These are phyloP conservation scores for Porpolomopsis calyptriformis DNA, from an alignment of 768 basidiomycete genomes.

Conservation along the genomic window DNA sequence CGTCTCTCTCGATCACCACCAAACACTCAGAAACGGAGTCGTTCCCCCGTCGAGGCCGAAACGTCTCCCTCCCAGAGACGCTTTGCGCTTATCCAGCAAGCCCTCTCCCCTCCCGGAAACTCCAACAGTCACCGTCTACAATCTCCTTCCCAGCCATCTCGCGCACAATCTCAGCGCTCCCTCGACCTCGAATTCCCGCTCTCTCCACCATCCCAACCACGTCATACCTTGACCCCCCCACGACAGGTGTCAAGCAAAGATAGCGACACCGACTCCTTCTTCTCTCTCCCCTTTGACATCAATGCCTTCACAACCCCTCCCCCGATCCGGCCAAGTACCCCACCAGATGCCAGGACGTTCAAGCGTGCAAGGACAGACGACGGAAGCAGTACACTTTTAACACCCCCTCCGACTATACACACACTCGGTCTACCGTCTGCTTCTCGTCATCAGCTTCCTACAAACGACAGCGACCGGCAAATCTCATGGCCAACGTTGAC, in stretches of 20 bases:
- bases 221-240: too few relatives aligned
- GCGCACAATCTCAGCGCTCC: neutral
- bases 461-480: too few relatives aligned
- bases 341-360: neutral
- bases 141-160: neutral
- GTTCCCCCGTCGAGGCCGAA: slow-evolving; percentile 8
- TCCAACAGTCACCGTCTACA: too few relatives aligned
- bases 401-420: neutral
- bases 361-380: neutral
- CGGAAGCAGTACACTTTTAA: neutral
- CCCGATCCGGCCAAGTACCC: neutral
- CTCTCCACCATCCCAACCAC: too few relatives aligned
- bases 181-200: too few relatives aligned
- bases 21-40: slow-evolving; percentile 10
- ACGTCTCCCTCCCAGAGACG: slow-evolving; percentile 5
- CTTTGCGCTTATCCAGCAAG: neutral
- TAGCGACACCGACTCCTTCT: too few relatives aligned
- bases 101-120: too few relatives aligned
- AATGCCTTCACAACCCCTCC: neutral
- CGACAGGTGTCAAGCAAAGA: too few relatives aligned
- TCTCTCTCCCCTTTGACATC: neutral
- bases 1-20: neutral
- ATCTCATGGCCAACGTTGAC: too few relatives aligned
- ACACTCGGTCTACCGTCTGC: too few relatives aligned
- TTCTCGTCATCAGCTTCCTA: too few relatives aligned